phyloP scores from a whole-genome alignment of 176 grass and related monocot species.

The Ampelocalamus luodianensis region DNA sequence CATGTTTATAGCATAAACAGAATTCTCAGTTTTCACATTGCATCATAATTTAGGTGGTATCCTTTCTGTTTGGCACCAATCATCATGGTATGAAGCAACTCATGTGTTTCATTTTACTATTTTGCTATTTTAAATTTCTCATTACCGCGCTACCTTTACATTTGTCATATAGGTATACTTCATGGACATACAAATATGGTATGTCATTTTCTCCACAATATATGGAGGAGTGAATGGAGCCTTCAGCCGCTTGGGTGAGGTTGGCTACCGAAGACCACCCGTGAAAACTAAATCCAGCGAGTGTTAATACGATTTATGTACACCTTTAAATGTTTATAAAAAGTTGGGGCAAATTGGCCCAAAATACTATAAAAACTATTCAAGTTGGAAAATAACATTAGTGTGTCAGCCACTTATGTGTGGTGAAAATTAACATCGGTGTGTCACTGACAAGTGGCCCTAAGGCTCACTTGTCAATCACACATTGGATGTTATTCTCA shows the following conservation, averaged over 20 bases:
- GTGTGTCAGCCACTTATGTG: too few species aligned
- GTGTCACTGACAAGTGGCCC: too few species aligned
- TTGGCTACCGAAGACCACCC: too few species aligned
- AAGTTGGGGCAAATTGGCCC: too few species aligned
- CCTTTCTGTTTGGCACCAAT: constrained; percentile 86
- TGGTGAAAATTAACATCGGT: too few species aligned
- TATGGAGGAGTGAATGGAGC: constrained; percentile 87
- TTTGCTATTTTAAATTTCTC: neutral
- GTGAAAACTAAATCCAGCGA: too few species aligned
- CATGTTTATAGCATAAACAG: neutral
- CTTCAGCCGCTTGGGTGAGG: constrained; percentile 16
- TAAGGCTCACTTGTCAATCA: too few species aligned
- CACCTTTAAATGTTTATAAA: too few species aligned
- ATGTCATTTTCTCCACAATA: constrained; percentile 96
- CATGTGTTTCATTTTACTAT: neutral
- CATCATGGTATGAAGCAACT: constrained; percentile 67
- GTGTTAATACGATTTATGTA: too few species aligned
- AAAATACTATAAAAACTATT: too few species aligned
- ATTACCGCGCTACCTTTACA: constrained; percentile 18
- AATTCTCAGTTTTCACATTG: constrained; percentile 61
- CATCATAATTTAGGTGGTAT: constrained; percentile 87
- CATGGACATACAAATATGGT: constrained; percentile 99
- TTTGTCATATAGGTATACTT: constrained; percentile 79
- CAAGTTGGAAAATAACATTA: too few species aligned
- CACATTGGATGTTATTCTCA: too few species aligned